Conservation (phyloP, 2,329 filamentous ascomycete species). For the Erysiphe neolycopersici region DNA sequence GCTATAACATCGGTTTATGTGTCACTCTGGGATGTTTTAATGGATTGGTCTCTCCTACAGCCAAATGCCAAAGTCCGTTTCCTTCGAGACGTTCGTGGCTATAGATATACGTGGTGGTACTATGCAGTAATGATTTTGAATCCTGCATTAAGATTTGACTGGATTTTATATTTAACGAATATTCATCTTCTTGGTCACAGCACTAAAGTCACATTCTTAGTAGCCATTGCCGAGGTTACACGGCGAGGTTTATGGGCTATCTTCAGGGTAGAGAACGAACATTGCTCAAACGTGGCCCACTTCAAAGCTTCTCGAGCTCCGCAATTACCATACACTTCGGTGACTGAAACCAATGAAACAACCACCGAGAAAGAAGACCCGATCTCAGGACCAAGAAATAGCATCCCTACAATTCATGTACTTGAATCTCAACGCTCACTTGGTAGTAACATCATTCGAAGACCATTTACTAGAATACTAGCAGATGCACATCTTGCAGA, state of each 20-base stretch:
- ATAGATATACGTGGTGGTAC: constrained; percentile 59
- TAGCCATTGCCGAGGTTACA: constrained; percentile 54
- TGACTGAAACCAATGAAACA: constrained; percentile 5
- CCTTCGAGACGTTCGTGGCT: constrained; percentile 53
- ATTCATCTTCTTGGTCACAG: constrained; percentile 58
- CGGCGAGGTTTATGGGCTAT: constrained; percentile 76
- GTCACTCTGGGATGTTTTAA: constrained; percentile 78
- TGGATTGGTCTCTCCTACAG: constrained; percentile 89
- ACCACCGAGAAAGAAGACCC: constrained; percentile 5
- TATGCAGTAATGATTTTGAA: constrained; percentile 66
- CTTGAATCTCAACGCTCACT: not conserved
- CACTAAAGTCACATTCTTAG: constrained; percentile 51
- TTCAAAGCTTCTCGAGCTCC: constrained; percentile 79
- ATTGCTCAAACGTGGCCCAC: constrained; percentile 71
- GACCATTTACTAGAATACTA: constrained; percentile 35
- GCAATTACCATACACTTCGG: constrained; percentile 43
- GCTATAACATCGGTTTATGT: constrained; percentile 62
- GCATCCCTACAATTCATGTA: not conserved
- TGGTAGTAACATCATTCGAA: not conserved
- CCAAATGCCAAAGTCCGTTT: constrained; percentile 37
- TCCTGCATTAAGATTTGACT: constrained; percentile 67
- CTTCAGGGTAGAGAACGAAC: constrained; percentile 91
- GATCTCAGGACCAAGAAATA: constrained; percentile 4
- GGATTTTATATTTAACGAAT: constrained; percentile 78
- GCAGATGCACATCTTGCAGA: constrained; percentile 71